phyloP scores from a whole-genome alignment of 257 asterid genomes.

The Craterostigma plantagineum region DNA sequence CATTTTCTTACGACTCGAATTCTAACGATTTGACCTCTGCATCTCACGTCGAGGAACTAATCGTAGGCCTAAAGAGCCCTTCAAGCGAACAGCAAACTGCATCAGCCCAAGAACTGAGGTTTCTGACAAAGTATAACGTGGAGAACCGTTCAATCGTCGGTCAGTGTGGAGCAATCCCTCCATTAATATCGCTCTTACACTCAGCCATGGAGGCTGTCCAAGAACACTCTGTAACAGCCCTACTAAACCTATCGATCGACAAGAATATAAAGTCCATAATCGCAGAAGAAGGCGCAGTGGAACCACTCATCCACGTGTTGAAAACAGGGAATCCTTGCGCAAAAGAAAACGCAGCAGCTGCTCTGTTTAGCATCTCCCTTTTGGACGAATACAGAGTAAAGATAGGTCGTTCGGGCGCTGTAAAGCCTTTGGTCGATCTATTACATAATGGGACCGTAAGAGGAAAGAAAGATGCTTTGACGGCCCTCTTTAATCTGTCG shows the following conservation, averaged over 20 bases:
- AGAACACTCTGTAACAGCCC: constrained; percentile 91
- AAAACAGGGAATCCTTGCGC: constrained; percentile 59
- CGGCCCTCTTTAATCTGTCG: constrained; percentile 75
- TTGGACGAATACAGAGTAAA: constrained; percentile 64
- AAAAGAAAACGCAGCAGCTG: constrained; percentile 89
- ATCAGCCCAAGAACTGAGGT: constrained; percentile 66
- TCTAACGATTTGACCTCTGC: constrained; percentile 35
- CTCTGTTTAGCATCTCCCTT: constrained; percentile 78
- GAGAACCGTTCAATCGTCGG: constrained; percentile 73
- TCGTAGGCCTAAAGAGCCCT: constrained; percentile 30
- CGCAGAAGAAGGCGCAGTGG: constrained; percentile 62
- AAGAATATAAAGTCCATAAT: constrained; percentile 46
- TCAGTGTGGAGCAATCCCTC: constrained; percentile 61
- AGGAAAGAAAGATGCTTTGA: constrained; percentile 92
- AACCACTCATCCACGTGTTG: constrained; percentile 67
- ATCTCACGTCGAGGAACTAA: constrained; percentile 49
- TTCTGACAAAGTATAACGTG: constrained; percentile 52
- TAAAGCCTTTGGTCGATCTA: constrained; percentile 68
- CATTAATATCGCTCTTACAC: constrained; percentile 46
- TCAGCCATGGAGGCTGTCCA: constrained; percentile 40
- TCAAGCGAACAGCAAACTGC: constrained; percentile 43
- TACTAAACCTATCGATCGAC: constrained; percentile 62
- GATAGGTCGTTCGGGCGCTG: constrained; percentile 80
- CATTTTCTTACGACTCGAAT: constrained; percentile 27
- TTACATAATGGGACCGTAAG: constrained; percentile 52